These are phyloP conservation scores for Karstenula rhodostoma DNA, from an alignment of 2,329 filamentous ascomycete species.

Conservation along the genomic window DNA sequence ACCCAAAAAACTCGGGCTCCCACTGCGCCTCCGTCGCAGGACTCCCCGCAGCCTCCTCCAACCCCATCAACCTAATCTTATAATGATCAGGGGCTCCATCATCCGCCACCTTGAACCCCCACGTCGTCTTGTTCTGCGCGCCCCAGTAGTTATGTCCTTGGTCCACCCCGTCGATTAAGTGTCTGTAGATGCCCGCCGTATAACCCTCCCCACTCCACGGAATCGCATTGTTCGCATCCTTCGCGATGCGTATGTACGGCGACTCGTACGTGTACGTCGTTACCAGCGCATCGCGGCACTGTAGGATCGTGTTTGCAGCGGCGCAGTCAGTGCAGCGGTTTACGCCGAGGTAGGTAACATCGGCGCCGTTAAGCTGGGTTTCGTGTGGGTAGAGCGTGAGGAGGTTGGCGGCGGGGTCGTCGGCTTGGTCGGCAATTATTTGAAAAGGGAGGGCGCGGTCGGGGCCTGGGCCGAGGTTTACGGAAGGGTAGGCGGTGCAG, in stretches of 20 bases:
- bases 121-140: background rate
- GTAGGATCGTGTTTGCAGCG: background rate
- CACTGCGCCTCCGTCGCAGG: background rate
- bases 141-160: background rate
- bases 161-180: background rate
- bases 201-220: background rate
- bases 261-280: background rate
- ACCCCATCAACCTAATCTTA: background rate
- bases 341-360: background rate
- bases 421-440: background rate
- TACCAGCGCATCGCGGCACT: background rate
- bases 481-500: background rate
- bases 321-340: background rate
- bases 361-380: background rate
- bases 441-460: background rate
- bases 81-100: background rate
- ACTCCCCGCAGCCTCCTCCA: background rate
- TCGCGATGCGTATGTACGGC: background rate
- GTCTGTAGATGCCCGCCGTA: background rate
- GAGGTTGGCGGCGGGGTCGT: background rate
- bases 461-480: background rate
- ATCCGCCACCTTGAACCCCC: background rate
- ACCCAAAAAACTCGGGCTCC: background rate
- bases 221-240: background rate
- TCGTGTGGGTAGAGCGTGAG: background rate